Conservation (phyloP, 768 basidiomycete species). For the Xerocomellus chrysenteron region DNA sequence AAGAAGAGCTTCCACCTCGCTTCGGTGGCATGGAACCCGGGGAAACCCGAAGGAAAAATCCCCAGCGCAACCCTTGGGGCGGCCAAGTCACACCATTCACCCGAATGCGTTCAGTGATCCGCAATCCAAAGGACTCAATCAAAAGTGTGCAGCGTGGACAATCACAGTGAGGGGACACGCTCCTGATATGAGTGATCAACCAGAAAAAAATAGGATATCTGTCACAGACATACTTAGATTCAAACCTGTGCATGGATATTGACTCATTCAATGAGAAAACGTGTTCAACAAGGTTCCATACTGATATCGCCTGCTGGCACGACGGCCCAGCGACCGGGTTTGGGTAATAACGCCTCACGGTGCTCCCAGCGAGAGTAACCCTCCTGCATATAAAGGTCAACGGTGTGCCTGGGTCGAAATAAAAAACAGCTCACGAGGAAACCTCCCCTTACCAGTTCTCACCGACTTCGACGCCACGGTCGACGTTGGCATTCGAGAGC, state of each 20-base stretch:
- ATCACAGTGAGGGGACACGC: background rate
- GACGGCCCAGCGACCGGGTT: slow-evolving; percentile 12
- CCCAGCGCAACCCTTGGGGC: background rate
- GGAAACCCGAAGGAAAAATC: slow-evolving; percentile 12
- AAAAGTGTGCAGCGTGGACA: slow-evolving; percentile 4
- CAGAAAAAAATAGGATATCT: background rate
- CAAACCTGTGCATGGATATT: background rate
- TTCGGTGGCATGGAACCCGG: slow-evolving; percentile 14
- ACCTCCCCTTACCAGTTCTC: background rate
- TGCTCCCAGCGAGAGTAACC: background rate
- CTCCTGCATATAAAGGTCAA: slow-evolving; percentile 8
- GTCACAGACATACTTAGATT: slow-evolving; percentile 1
- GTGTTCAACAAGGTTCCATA: slow-evolving; percentile 19
- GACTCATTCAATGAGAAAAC: slow-evolving; percentile 10
- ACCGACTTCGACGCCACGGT: background rate
- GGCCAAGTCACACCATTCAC: background rate
- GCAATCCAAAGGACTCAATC: background rate
- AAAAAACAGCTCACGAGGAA: background rate
- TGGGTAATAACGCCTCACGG: slow-evolving; percentile 12
- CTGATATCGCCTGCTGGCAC: slow-evolving; percentile 9
- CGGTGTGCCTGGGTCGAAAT: slow-evolving; percentile 18
- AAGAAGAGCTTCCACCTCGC: slow-evolving; percentile 6
- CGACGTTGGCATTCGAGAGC: slow-evolving; percentile 1
- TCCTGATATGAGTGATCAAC: slow-evolving; percentile 3
- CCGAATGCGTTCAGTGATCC: background rate